These are phyloP conservation scores for Dictyostelium firmibasis DNA, from an alignment of 78 protist genomes.

Conservation along the genomic window DNA sequence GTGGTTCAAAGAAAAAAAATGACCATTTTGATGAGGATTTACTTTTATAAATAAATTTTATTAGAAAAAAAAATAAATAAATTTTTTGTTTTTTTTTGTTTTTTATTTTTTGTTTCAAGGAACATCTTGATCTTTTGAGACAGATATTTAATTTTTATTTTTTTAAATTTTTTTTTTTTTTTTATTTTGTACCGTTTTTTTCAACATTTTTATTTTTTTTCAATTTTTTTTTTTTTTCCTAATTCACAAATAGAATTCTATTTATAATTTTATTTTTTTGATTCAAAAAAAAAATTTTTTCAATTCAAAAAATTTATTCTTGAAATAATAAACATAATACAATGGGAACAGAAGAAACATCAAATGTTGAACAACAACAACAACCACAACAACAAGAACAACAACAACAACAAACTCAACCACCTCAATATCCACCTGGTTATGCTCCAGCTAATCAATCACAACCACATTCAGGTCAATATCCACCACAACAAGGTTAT, in stretches of 20 bases:
- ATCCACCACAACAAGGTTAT: background rate
- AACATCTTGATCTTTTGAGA: no score
- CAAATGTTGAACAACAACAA: background rate
- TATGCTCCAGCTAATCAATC: background rate
- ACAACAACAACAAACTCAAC: background rate
- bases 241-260: no score
- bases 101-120: no score
- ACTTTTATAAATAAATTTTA: background rate
- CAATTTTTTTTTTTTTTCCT: no score
- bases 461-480: background rate
- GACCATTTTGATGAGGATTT: background rate
- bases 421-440: background rate
- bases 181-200: no score
- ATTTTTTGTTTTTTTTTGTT: background rate
- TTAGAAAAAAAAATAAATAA: background rate
- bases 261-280: no score
- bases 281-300: no score
- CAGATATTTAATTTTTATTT: no score
- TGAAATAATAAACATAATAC: no score
- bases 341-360: background rate
- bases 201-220: no score
- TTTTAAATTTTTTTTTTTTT: no score
- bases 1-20: background rate
- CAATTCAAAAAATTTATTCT: no score
- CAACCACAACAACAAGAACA: background rate